These are phyloP conservation scores for Blumeria graminis DNA, from an alignment of 2,329 filamentous ascomycete genomes.

Conservation along the genomic window DNA sequence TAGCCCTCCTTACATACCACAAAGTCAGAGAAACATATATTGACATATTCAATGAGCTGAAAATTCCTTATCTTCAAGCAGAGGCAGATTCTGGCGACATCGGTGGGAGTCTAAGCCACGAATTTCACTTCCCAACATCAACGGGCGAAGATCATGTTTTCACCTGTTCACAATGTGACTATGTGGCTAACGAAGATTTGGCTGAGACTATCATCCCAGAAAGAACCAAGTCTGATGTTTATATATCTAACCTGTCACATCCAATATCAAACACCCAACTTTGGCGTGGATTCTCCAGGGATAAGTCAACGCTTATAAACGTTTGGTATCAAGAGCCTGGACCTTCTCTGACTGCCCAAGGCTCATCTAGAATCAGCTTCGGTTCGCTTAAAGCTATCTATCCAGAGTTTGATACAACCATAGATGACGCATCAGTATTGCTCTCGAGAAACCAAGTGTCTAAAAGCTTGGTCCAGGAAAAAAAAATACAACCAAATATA, in stretches of 20 bases:
- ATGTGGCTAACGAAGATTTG: conserved; percentile 76
- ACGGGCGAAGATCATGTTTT: conserved; percentile 74
- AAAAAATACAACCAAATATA: neutral
- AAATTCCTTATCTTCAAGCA: conserved; percentile 61
- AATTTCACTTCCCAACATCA: conserved; percentile 64
- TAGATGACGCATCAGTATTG: conserved; percentile 31
- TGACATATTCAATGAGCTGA: conserved; percentile 58
- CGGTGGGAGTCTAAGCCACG: conserved; percentile 79
- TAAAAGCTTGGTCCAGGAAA: neutral
- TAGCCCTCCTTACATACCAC: conserved; percentile 61
- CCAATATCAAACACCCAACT: conserved; percentile 11
- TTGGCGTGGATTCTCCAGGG: conserved; percentile 42
- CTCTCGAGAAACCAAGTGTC: conserved; percentile 19
- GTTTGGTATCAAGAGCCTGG: conserved; percentile 24
- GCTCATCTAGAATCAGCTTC: conserved; percentile 23
- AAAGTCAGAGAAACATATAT: conserved; percentile 51
- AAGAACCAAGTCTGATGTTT: neutral
- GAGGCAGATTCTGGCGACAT: conserved; percentile 90
- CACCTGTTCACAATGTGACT: conserved; percentile 47
- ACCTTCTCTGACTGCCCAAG: neutral
- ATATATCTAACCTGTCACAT: neutral
- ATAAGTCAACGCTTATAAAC: conserved; percentile 42
- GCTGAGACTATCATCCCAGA: conserved; percentile 19
- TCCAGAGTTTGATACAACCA: conserved; percentile 44
- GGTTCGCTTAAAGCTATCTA: conserved; percentile 42